These are phyloP conservation scores for Xylariomycetidae sp. DNA, from an alignment of 2,329 filamentous ascomycete species.

Conservation along the genomic window DNA sequence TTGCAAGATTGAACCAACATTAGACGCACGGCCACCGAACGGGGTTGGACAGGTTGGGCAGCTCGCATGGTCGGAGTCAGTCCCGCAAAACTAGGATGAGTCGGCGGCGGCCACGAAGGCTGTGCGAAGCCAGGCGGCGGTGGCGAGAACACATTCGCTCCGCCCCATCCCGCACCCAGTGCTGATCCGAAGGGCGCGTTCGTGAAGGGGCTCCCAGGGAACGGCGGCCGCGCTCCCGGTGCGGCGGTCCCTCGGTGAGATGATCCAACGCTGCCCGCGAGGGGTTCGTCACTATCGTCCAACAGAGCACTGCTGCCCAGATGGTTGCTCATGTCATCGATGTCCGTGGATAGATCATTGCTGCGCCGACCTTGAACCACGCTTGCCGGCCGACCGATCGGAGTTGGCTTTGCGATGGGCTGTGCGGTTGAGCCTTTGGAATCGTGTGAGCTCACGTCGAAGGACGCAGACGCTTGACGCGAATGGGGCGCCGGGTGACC, in stretches of 20 bases:
- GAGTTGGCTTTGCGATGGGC: slow-evolving; percentile 72
- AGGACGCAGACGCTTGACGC: slow-evolving; percentile 66
- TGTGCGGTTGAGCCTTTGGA: slow-evolving; percentile 46
- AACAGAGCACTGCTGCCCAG: slow-evolving; percentile 87
- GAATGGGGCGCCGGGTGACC: slow-evolving; percentile 53
- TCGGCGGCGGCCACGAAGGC: slow-evolving; percentile 29
- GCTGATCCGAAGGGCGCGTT: slow-evolving; percentile 32
- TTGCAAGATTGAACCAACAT: slow-evolving; percentile 77
- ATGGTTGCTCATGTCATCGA: slow-evolving; percentile 70
- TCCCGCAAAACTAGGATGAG: slow-evolving; percentile 25
- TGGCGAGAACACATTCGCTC: slow-evolving; percentile 31
- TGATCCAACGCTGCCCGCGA: slow-evolving; percentile 28
- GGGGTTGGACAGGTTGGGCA: slow-evolving; percentile 52
- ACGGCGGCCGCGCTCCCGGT: slow-evolving; percentile 41
- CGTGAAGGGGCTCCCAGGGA: slow-evolving; percentile 35
- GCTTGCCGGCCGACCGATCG: slow-evolving; percentile 83
- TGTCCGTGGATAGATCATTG: slow-evolving; percentile 40
- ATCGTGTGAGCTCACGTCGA: slow-evolving; percentile 32
- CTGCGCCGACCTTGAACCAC: slow-evolving; percentile 47
- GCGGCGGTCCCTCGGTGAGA: slow-evolving; percentile 44
- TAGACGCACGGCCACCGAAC: slow-evolving; percentile 63
- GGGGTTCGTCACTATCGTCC: slow-evolving; percentile 61
- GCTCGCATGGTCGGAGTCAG: slow-evolving; percentile 32
- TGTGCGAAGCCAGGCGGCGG: slow-evolving; percentile 42
- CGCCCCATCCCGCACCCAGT: slow-evolving; percentile 31